Evolutionary conservation across 2,329 filamentous ascomycete species (phyloP).

Genomic region (Arthrobotrys entomopaga): DNA sequence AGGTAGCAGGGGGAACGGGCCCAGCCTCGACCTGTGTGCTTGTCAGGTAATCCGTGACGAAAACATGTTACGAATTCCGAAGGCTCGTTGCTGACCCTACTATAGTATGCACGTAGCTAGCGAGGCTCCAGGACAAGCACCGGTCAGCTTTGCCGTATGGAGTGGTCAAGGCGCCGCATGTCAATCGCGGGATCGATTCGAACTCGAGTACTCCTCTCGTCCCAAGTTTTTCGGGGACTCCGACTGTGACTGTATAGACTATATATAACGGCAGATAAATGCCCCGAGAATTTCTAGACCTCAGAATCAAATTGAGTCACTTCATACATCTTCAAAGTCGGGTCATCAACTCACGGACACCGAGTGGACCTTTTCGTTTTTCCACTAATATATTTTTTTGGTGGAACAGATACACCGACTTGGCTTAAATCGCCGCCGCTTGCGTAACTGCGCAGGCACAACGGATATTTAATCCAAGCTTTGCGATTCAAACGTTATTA

Average conservation of each 20-base stretch:
- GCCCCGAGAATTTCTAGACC: slow-evolving; percentile 28
- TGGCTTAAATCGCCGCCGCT: slow-evolving; percentile 4
- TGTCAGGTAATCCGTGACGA: slow-evolving; percentile 32
- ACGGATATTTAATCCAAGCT: slow-evolving; percentile 32
- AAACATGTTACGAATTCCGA: slow-evolving; percentile 28
- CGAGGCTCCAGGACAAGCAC: slow-evolving; percentile 15
- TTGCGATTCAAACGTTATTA: slow-evolving; percentile 2
- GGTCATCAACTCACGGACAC: slow-evolving; percentile 37
- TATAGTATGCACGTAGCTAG: slow-evolving; percentile 28
- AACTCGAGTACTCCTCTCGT: slow-evolving; percentile 23
- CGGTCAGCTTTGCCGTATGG: background rate
- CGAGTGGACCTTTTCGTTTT: slow-evolving; percentile 12
- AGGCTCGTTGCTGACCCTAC: slow-evolving; percentile 41
- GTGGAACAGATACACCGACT: background rate
- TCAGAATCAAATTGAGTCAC: slow-evolving; percentile 19
- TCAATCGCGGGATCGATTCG: too few species aligned
- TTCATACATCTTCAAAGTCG: slow-evolving; percentile 29
- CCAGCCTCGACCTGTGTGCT: slow-evolving; percentile 23
- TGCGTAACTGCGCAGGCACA: background rate
- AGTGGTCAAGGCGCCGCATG: background rate
- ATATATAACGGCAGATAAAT: slow-evolving; percentile 41
- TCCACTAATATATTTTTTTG: slow-evolving; percentile 11
- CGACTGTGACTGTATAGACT: slow-evolving; percentile 5
- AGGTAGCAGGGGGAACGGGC: slow-evolving; percentile 7
- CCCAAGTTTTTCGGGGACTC: slow-evolving; percentile 14